Conservation (phyloP, 306 rosid species). For the Dalbergia cochinchinensis region DNA sequence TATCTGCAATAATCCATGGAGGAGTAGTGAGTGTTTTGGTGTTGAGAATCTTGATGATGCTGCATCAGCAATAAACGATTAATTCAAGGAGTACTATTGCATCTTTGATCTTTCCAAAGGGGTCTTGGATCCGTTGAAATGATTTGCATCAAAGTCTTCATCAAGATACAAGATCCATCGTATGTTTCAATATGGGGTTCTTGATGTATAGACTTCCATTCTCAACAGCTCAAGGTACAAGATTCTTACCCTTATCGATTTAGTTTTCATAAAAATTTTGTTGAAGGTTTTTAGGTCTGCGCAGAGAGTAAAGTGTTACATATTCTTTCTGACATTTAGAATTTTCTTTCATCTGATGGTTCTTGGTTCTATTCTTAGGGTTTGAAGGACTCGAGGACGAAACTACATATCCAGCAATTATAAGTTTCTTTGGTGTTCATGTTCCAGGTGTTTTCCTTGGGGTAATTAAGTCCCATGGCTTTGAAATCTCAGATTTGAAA, state of each 20-base stretch:
- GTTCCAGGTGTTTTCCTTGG: not conserved
- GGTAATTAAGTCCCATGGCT: not conserved
- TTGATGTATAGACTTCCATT: not conserved
- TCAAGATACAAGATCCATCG: not conserved
- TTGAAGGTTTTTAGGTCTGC: not conserved
- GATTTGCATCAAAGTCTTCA: slow-evolving; percentile 6
- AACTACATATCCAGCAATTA: not conserved
- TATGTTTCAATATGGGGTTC: not conserved
- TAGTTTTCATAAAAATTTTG: not conserved
- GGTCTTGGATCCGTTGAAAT: slow-evolving; percentile 22
- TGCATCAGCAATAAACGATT: slow-evolving; percentile 94
- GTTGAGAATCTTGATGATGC: slow-evolving; percentile 99
- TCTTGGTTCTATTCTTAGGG: slow-evolving; percentile 21
- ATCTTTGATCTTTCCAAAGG: not conserved
- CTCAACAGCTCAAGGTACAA: not conserved
- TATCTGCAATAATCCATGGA: not conserved
- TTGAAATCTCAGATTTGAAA: slow-evolving; percentile 11
- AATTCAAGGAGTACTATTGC: too few relatives aligned
- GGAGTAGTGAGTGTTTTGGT: not conserved
- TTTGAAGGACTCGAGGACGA: slow-evolving; percentile 5
- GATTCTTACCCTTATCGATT: slow-evolving; percentile 6
- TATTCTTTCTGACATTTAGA: not conserved
- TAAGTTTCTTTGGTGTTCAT: not conserved
- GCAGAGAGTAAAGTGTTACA: not conserved
- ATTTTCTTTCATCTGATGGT: slow-evolving; percentile 8